Evolutionary conservation across 2,329 filamentous ascomycete species (phyloP).

Genomic region (Aspergillus eucalypticola): DNA sequence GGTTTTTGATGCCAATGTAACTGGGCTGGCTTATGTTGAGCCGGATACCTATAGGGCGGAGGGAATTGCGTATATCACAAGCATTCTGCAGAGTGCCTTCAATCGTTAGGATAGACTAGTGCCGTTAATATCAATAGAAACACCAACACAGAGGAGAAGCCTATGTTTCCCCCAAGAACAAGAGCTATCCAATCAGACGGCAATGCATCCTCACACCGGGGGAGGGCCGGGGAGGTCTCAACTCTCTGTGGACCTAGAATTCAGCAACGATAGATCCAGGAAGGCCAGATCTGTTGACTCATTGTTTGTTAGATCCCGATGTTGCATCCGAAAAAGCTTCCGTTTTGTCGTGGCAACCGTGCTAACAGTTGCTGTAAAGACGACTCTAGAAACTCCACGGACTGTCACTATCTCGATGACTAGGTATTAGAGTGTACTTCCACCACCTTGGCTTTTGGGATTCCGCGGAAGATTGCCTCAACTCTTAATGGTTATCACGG

Average conservation of each 20-base stretch:
- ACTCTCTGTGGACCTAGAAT: neutral
- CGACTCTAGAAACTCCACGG: neutral
- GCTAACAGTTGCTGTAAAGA: neutral
- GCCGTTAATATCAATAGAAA: too few relatives aligned
- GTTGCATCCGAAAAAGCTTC: neutral
- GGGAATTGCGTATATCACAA: constrained; percentile 4
- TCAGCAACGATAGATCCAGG: neutral
- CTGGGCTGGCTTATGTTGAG: constrained; percentile 6
- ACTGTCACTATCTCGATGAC: neutral
- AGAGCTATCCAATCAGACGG: neutral
- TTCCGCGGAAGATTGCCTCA: neutral
- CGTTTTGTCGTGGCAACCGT: neutral
- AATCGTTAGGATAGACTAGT: neutral
- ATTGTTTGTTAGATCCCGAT: neutral
- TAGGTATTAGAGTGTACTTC: neutral
- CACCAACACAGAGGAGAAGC: too few relatives aligned
- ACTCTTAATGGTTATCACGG: neutral
- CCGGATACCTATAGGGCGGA: constrained; percentile 7
- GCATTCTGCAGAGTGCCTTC: neutral
- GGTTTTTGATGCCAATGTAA: constrained; percentile 11
- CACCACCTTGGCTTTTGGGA: neutral
- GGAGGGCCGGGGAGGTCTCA: too few relatives aligned
- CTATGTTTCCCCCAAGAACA: too few relatives aligned
- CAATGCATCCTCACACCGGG: neutral
- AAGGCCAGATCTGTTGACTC: neutral